Evolutionary conservation across 768 basidiomycete species (phyloP).

Genomic region (Trametes punicea): DNA sequence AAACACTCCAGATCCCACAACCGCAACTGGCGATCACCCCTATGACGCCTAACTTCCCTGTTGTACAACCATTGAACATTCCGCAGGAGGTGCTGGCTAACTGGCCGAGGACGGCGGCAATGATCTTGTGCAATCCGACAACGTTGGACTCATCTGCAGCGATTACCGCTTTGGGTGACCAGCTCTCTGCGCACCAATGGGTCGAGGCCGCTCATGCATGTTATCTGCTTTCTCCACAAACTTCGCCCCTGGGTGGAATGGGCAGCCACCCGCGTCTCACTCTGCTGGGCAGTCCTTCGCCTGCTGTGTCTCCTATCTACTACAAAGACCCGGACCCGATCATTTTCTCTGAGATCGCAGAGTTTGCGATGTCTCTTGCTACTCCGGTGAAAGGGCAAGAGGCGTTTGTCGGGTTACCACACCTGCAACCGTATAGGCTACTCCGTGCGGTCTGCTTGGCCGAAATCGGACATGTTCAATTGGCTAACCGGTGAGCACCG

Average conservation of each 20-base stretch:
- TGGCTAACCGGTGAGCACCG: conserved; percentile 63
- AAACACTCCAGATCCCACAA: conserved; percentile 39
- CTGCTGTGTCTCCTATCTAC: conserved; percentile 41
- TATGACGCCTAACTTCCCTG: conserved; percentile 58
- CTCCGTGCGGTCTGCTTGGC: conserved; percentile 72
- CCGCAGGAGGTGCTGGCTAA: conserved; percentile 61
- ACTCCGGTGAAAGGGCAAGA: conserved; percentile 81
- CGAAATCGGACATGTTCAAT: conserved; percentile 75
- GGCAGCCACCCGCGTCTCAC: conserved; percentile 65
- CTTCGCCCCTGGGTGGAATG: conserved; percentile 68
- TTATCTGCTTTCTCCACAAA: conserved; percentile 83
- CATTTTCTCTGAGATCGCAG: conserved; percentile 85
- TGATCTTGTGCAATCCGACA: conserved; percentile 73
- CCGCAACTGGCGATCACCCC: conserved; percentile 44
- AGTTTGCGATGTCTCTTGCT: conserved; percentile 84
- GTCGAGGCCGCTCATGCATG: conserved; percentile 89
- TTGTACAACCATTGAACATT: conserved; percentile 42
- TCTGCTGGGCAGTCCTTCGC: conserved; percentile 66
- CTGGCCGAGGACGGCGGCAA: conserved; percentile 86
- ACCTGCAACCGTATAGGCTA: conserved; percentile 86
- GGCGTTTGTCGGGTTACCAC: conserved; percentile 73
- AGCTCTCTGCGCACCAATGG: conserved; percentile 66
- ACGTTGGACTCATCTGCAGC: conserved; percentile 67
- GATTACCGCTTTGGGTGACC: conserved; percentile 82
- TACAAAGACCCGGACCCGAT: conserved; percentile 69